Percentiles rank a stretch among this genome's conserved stretches.
Evolutionary conservation across 306 rosid genomes (phyloP).

Genomic region (Aeschynomene evenia): DNA sequence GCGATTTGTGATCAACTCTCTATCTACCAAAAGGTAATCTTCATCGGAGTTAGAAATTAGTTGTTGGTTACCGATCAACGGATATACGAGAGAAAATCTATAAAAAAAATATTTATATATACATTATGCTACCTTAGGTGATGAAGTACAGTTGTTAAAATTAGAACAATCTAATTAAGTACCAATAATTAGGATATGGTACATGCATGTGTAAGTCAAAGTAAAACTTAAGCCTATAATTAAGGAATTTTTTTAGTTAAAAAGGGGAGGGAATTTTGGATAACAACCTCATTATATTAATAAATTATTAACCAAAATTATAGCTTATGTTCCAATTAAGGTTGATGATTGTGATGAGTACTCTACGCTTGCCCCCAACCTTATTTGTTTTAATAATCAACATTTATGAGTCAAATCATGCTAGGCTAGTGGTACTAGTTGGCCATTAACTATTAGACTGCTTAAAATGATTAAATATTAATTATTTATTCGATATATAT

Average conservation of each 20-base stretch:
- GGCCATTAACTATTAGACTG: not conserved
- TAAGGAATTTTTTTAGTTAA: slow-evolving; percentile 23
- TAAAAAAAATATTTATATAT: too few species aligned
- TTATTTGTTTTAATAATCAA: not conserved
- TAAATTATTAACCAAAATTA: slow-evolving; percentile 1
- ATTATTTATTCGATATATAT: not conserved
- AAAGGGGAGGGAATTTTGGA: slow-evolving; percentile 47
- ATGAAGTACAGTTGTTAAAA: slow-evolving; percentile 27
- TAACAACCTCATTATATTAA: slow-evolving; percentile 27
- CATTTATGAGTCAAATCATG: slow-evolving; percentile 4
- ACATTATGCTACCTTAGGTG: slow-evolving; percentile 27
- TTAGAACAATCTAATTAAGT: not conserved
- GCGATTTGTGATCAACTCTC: too few species aligned
- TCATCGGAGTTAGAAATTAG: too few species aligned
- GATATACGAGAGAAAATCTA: too few species aligned
- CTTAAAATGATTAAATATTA: not conserved
- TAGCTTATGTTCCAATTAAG: slow-evolving; percentile 29
- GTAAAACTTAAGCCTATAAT: slow-evolving; percentile 8
- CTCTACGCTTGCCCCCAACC: slow-evolving; percentile 2
- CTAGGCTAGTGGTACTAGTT: slow-evolving; percentile 1
- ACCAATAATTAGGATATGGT: slow-evolving; percentile 17
- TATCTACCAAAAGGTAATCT: too few species aligned
- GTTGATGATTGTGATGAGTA: slow-evolving; percentile 36
- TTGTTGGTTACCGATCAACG: too few species aligned
- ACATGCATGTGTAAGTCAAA: slow-evolving; percentile 19